phyloP scores from a whole-genome alignment of 345 rosid genomes.

The Lenwebbia sp. region DNA sequence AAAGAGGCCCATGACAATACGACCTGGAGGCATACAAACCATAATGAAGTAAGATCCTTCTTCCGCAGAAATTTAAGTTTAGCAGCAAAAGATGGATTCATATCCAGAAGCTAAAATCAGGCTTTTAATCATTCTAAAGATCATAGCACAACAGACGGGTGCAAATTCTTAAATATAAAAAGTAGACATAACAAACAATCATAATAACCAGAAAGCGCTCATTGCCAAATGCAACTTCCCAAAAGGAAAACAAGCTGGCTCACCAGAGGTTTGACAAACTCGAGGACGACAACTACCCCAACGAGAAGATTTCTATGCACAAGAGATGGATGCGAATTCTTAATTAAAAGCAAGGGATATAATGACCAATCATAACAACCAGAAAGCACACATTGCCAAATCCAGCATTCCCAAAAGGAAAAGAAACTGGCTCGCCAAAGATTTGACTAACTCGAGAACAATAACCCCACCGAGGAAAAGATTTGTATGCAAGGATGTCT shows the following conservation, averaged over 20 bases:
- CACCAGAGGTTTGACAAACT: neutral
- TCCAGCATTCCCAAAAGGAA: neutral
- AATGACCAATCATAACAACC: neutral
- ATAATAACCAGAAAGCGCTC: neutral
- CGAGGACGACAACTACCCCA: neutral
- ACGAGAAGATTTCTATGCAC: neutral
- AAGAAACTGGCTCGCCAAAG: neutral
- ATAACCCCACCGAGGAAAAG: neutral
- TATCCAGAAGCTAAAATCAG: neutral
- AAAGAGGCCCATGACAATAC: slow-evolving; percentile 70
- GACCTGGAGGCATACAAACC: slow-evolving; percentile 40
- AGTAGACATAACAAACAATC: neutral
- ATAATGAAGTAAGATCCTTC: neutral
- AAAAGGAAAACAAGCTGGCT: neutral
- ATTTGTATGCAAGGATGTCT: neutral
- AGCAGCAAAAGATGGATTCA: neutral
- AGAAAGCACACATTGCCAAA: neutral
- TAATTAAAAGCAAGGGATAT: neutral
- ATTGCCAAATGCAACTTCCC: neutral
- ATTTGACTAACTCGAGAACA: neutral
- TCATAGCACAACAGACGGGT: neutral
- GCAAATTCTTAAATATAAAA: neutral
- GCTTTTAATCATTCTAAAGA: neutral
- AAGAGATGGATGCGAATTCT: neutral
- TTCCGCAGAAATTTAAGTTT: neutral